Base-by-base conservation (phyloP, 1,284 basidiomycete species). In the Hymenochaete sp. region DNA sequence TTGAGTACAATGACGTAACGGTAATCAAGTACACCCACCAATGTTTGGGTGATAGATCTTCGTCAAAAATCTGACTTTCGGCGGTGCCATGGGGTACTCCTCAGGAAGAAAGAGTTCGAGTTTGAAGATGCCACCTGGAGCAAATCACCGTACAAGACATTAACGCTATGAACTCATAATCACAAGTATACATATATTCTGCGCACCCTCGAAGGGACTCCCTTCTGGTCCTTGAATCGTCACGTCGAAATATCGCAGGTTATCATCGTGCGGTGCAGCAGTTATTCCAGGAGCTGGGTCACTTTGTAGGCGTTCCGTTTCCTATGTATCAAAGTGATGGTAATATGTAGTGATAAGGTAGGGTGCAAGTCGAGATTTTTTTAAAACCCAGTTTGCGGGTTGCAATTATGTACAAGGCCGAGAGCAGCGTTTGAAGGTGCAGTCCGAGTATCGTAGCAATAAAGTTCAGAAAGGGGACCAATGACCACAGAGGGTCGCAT, bases 1-100 rank as follows among this genome's bases (percentile, higher is more conserved):
- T 10, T 16, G 35, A 4, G 19, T 19, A 27, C 9, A 40, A 18
- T 11, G 27, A 29, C 18, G 19, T 37, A 32, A 41, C 18, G n/a
- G 13, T 32, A 19, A 27, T 24, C 16, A 14, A n/a, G 13, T n/a
- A 6, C 32, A 35, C 24, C 45, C 59, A 95, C 93, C 93, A 66
- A 99, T 99, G 67, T 99, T 99, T 28, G 96, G 96, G 67, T 99
- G 96, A 72, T 99, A 98, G 72, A 98, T 96, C 82, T 96, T 96
- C 52, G 95, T 98, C 56, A 98, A 70, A 72, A 98, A 99, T 53
- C 96, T 79, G 48, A 99, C 96, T 68, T 98, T 98, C 25, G 96
- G 96, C 0, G 96, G 93, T 43, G 87, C 88, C 95, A 99, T 98
- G 1, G 95, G 95, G 66, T 99, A 99, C 62, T 98, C 95, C 64